Base-by-base conservation (phyloP, 768 basidiomycete species). In the Termitomyces sp. region DNA sequence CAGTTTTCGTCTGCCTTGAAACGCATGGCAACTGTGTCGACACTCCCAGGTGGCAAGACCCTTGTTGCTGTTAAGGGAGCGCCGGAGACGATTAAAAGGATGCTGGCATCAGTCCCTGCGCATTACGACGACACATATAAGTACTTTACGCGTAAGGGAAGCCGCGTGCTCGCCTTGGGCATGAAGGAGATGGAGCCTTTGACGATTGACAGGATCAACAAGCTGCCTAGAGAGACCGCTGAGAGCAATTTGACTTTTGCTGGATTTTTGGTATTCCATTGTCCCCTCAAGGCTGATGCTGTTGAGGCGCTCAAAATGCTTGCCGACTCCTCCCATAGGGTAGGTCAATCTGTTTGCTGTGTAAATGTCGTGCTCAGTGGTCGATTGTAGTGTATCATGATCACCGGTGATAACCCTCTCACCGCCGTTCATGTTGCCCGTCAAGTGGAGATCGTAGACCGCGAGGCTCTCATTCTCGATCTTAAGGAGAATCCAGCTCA, bases 221-320 rank as follows among this genome's bases (percentile, higher is more conserved):
- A 91, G 66, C 74, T 98, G n/a, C 76, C 86, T 42, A 82, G 97
- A 50, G 88, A 92, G 44, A 75, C 85, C 35, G 91, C 93, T 11
- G 97, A 99, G 74, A 86, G 85, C 61, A 71, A 76, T 1, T 80
- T 99, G 50, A 77, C 71, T 3, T 99, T 99, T 68, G 94, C 86
- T n/a, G 97, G 97, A 7, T 99, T 99, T 80, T 79, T 99, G 62
- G 94, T 99, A 22, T 99, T 99, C 86, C 96, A 98, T 70, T 98
- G 96, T 70, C 97, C 97, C 2, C 84, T 99, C 65, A 99, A 99
- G 75, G 74, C 85, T 16, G 97, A 99, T 72, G 97, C 97, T 1
- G 81, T 98, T 12, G 87, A 90, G 63, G 84, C 92, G 0, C 81
- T 99, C 60, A 94, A 91, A 74, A 96, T 96, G 93, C 80, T 99